These are phyloP conservation scores for Oryza coarctata DNA, from an alignment of 176 grass and related monocot species.

Conservation along the genomic window DNA sequence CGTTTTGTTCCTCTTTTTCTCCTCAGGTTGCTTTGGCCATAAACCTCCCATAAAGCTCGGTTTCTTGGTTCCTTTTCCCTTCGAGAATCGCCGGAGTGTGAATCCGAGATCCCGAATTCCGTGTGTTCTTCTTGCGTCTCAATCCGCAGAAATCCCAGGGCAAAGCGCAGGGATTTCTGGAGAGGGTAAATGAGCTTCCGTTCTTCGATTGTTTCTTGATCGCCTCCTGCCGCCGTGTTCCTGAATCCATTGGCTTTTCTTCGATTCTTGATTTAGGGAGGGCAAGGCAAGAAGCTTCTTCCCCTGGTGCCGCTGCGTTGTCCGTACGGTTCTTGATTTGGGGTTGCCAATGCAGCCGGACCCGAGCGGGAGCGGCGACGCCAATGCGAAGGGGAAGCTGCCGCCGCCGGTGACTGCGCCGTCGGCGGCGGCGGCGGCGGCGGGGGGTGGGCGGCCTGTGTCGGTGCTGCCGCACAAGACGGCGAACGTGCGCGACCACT, in stretches of 20 bases:
- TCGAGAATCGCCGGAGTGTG: not conserved
- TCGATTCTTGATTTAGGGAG: slow-evolving; percentile 31
- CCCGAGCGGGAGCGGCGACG: slow-evolving; percentile 24
- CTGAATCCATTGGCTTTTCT: slow-evolving; percentile 22
- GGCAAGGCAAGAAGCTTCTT: not conserved
- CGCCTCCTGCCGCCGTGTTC: not conserved
- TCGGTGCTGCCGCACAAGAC: slow-evolving; percentile 93
- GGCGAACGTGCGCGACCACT: slow-evolving; percentile 85
- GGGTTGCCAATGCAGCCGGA: slow-evolving; percentile 54
- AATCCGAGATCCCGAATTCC: slow-evolving; percentile 34
- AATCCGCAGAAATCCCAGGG: slow-evolving; percentile 20
- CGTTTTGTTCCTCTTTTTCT: not conserved
- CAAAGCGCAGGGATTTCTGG: not conserved
- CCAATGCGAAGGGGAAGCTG: slow-evolving; percentile 37
- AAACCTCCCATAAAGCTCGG: slow-evolving; percentile 60
- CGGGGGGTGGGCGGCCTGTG: slow-evolving; percentile 48
- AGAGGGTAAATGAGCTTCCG: slow-evolving; percentile 25
- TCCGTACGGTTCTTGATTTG: slow-evolving; percentile 35
- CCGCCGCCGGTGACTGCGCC: slow-evolving; percentile 22
- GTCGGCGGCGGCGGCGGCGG: slow-evolving; percentile 24
- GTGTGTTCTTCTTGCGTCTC: slow-evolving; percentile 4
- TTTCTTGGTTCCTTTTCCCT: not conserved
- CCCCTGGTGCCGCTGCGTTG: not conserved
- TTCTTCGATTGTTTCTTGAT: slow-evolving; percentile 40
- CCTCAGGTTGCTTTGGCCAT: not conserved